Evolutionary conservation across 192 early-diverging fungal species (phyloP), one percentile per base, ranked within the genome.

Genomic region (Backusella australiensis): DNA sequence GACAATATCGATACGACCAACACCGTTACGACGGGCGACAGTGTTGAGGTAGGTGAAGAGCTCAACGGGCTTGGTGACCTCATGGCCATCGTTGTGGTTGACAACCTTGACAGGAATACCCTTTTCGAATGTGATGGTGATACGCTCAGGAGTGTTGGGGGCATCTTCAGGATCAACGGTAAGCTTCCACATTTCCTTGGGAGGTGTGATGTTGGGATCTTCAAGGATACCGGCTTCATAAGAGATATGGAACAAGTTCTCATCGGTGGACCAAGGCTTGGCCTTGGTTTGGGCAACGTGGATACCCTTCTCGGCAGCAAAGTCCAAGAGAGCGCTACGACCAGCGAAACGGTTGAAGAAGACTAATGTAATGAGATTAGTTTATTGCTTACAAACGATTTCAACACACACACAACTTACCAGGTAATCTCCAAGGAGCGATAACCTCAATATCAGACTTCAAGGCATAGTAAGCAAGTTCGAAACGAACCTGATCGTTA

Each of bases 401-500:
- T 32, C 32, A 32, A 32, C 32, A 32, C 32, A 32, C 32, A 32
- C 32, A 23, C 23, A 32, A 32, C 78, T 78, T 83, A 93, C 90
- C 85, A 80, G 96, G 95, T 46, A 96, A 89, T 63, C 97, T 89
- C 97, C 97, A 99, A 9, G 98, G 97, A 19, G 96, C 94, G 85
- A 99, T 97, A 78, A 98, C 96, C 86, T 98, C 89, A 80, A 98
- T 97, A 79, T 89, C 85, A 44, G 96, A 96, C 74, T 95, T 90
- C 49, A 99, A 88, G 19, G 98, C 96, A 80, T 98, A 97, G 91
- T 98, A 99, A 32, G 93, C 96, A 59, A 98, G 91, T 86, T 99
- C 98, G 82, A 99, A 99, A 49, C 97, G 94, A 73, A 99, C 97
- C 88, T 99, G 98, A 85, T 99, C 98, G 89, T 99, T 99, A 70